These are phyloP conservation scores for Cyclostephanos tholiformis DNA, from an alignment of 108 stramenopile species.

Conservation along the genomic window DNA sequence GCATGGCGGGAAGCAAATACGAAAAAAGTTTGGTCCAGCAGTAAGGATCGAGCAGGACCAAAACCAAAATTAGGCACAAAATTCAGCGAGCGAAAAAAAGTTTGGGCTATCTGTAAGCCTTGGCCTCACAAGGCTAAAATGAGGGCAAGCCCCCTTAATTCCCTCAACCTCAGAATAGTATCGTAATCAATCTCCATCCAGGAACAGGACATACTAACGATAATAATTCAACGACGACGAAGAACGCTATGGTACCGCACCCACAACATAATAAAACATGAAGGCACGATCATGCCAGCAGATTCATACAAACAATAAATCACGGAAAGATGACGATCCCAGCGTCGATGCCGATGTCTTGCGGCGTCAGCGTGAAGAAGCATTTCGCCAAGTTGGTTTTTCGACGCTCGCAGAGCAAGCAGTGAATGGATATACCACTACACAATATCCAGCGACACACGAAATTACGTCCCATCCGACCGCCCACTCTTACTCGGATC, in stretches of 20 bases:
- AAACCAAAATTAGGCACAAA: too few species aligned
- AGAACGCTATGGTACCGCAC: too few species aligned
- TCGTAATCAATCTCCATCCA: too few species aligned
- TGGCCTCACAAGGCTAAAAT: too few species aligned
- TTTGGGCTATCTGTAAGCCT: too few species aligned
- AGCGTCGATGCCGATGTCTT: constrained; percentile 3
- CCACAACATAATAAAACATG: background rate
- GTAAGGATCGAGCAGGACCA: too few species aligned
- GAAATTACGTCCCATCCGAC: background rate
- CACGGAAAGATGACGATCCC: background rate
- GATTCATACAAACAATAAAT: background rate
- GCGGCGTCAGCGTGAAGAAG: constrained; percentile 11
- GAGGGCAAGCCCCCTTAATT: too few species aligned
- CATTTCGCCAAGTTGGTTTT: constrained; percentile 21
- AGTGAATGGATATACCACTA: constrained; percentile 11
- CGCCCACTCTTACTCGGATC: background rate
- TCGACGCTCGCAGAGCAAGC: constrained; percentile 3
- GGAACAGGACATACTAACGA: too few species aligned
- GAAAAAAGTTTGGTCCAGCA: too few species aligned
- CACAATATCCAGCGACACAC: constrained; percentile 7
- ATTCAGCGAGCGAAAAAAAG: too few species aligned
- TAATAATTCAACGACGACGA: background rate
- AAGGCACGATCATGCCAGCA: background rate
- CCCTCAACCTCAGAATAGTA: too few species aligned
- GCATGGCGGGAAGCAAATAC: too few species aligned